Evolutionary conservation across 2,329 filamentous ascomycete genomes (phyloP).

Genomic region (Pseudogymnoascus sp.): DNA sequence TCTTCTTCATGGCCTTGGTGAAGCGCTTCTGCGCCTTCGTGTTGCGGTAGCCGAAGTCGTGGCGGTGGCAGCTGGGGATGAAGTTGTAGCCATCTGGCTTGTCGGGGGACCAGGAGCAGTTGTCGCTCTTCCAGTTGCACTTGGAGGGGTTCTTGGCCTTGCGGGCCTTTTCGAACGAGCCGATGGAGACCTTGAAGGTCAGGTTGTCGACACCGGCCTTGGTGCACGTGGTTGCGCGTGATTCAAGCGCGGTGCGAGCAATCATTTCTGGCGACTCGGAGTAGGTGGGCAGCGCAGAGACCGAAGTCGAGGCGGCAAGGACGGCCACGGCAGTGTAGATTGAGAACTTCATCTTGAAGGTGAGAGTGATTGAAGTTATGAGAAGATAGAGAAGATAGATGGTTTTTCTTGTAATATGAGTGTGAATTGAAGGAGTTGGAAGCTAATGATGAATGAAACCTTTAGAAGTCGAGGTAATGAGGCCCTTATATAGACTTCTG

Average conservation of each 20-base stretch:
- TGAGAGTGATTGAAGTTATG: neutral
- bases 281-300: neutral
- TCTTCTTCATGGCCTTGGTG: conserved; percentile 33
- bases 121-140: conserved; percentile 37
- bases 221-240: neutral
- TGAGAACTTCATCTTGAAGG: neutral
- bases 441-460: neutral
- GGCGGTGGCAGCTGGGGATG: conserved; percentile 41
- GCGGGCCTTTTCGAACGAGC: conserved; percentile 36
- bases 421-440: neutral
- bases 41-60: conserved; percentile 52
- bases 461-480: neutral
- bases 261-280: neutral
- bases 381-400: neutral
- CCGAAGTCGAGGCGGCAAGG: neutral
- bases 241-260: neutral
- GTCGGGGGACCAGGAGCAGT: conserved; percentile 37
- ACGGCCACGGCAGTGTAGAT: neutral
- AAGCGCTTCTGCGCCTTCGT: conserved; percentile 44
- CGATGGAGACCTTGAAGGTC: conserved; percentile 38
- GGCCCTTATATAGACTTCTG: neutral
- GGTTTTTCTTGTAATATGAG: neutral
- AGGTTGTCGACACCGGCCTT: conserved; percentile 38
- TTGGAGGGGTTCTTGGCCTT: conserved; percentile 33
- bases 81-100: conserved; percentile 41